Evolutionary conservation across 306 rosid species (phyloP).

Genomic region (Trifolium subterraneum): DNA sequence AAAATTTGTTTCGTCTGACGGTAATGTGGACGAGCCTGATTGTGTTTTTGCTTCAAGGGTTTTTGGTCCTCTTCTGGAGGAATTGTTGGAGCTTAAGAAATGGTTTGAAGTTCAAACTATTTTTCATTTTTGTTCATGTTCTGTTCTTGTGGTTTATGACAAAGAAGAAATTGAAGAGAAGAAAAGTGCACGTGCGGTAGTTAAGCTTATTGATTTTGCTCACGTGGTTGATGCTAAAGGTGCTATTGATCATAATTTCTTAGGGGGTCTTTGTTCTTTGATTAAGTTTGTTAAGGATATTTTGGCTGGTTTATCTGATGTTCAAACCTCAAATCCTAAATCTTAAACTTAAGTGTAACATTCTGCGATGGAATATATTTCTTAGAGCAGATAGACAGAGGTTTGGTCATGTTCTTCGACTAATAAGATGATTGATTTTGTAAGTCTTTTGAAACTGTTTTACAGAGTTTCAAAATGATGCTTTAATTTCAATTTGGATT

Average conservation of each 20-base stretch:
- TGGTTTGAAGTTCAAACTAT: constrained; percentile 89
- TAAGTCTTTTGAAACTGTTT: not conserved
- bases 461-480: not conserved
- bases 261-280: constrained; percentile 92
- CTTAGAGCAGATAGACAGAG: not conserved
- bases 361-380: not conserved
- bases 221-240: constrained; percentile 68
- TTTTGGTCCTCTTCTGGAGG: constrained; percentile 64
- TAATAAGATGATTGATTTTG: not conserved
- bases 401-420: not conserved
- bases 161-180: constrained; percentile 39
- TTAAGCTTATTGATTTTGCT: constrained; percentile 86
- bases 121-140: constrained; percentile 74
- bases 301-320: constrained; percentile 16
- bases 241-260: constrained; percentile 85
- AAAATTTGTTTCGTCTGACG: constrained; percentile 69
- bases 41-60: constrained; percentile 53
- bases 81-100: constrained; percentile 65
- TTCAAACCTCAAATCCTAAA: not conserved
- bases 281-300: constrained; percentile 70
- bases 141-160: constrained; percentile 67
- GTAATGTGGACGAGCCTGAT: constrained; percentile 51
- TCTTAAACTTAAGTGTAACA: not conserved
- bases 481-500: not conserved
- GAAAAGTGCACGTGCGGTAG: constrained; percentile 40